Base-by-base conservation (phyloP, 805 yeast species). In the Ogataea wickerhamii region DNA sequence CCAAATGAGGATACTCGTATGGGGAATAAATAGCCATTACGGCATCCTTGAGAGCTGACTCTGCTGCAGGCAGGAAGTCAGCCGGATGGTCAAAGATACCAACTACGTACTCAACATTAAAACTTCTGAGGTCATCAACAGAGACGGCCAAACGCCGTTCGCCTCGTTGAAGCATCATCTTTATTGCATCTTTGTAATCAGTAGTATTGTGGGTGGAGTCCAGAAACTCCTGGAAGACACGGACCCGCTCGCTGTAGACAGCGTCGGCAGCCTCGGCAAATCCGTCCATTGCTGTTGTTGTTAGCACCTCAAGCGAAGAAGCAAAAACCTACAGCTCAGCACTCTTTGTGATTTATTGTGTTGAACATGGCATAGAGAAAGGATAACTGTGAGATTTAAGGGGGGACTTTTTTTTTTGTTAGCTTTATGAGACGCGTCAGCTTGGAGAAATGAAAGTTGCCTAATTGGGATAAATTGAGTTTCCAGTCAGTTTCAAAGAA, bases 61-160 rank as follows among this genome's bases (percentile, higher is more conserved):
- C 95, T 38, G 89, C 81, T 5, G 98, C 87, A 4, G 97, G 97
- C 20, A 91, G 66, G 51, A 61, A 89, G 38, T 87, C 96, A 1
- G 94, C 79, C 0, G 98, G 98, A 16, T 67, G 67, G 38, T 76
- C 68, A 37, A 93, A 63, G 7, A 88, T 55, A 0, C 98, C 94
- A 2, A 61, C 58, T 84, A 97, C 93, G 48, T 80, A 76, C 2
- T 74, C 78, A 8, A 39, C 17, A 63, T 89, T 95, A 56, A 84
- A 89, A 35, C 81, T 89, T 50, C 97, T 73, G 14, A 93, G 60
- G 48, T 91, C 97, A 62, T 93, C 98, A 29, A 93, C 68, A 12
- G 88, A 78, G 2, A 91, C 81, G 2, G 72, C 67, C 30, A 91
- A 67, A 52, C 98, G 73, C 45, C 75, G 73, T 38, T 73, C 71